phyloP scores from a whole-genome alignment of 805 yeast genomes.

The Saturnispora hagleri region DNA sequence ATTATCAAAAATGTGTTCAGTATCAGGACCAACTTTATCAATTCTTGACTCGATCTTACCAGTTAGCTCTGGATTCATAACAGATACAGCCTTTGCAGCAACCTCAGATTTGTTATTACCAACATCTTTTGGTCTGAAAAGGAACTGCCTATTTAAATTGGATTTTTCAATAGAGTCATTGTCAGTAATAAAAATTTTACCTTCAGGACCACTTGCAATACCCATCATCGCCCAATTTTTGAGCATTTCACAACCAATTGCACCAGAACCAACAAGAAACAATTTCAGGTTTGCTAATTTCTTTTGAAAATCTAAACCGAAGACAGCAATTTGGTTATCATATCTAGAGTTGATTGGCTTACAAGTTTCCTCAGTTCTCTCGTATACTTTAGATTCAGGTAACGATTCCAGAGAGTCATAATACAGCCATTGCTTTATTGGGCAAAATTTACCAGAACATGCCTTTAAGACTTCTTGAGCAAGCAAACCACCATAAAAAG shows the following conservation, averaged over 20 bases:
- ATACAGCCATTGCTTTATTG: conserved; percentile 84
- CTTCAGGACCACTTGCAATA: conserved; percentile 83
- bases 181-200: conserved; percentile 80
- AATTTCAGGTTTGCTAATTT: conserved; percentile 67
- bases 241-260: conserved; percentile 97
- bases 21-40: conserved; percentile 91
- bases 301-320: conserved; percentile 72
- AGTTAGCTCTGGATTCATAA: conserved; percentile 74
- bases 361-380: conserved; percentile 63
- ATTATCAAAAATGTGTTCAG: conserved; percentile 80
- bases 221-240: conserved; percentile 98
- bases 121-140: conserved; percentile 91
- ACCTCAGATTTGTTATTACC: conserved; percentile 85
- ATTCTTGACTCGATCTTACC: conserved; percentile 69
- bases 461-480: conserved; percentile 97
- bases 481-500: conserved; percentile 85
- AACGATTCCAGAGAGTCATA: conserved; percentile 90
- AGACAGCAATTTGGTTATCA: conserved; percentile 92
- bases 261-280: conserved; percentile 94
- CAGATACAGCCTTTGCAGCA: conserved; percentile 75
- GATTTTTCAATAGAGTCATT: conserved; percentile 94
- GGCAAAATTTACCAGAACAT: conserved; percentile 91
- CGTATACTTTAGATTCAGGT: conserved; percentile 49
- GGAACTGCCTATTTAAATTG: conserved; percentile 90
- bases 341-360: conserved; percentile 75